phyloP scores from a whole-genome alignment of 2,329 filamentous ascomycete species.

The Colletotrichum lini region DNA sequence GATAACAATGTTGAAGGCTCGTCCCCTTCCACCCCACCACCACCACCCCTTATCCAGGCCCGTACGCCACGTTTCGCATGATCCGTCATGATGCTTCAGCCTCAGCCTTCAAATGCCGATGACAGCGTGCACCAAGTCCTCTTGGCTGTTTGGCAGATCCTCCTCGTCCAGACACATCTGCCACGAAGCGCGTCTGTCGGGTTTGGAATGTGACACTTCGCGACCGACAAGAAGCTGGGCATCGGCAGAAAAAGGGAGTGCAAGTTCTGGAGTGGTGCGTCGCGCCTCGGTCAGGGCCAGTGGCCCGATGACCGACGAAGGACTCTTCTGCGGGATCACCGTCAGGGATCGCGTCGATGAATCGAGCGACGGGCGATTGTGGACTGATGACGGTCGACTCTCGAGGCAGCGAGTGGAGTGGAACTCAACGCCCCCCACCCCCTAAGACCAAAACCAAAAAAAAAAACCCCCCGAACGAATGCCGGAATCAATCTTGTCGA shows the following conservation, averaged over 20 bases:
- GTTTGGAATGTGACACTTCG: neutral
- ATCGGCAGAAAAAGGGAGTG: neutral
- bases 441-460: neutral
- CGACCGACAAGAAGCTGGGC: neutral
- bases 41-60: neutral
- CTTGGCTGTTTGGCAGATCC: slow-evolving; percentile 23
- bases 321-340: slow-evolving; percentile 21
- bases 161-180: slow-evolving; percentile 23
- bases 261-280: slow-evolving; percentile 22
- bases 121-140: neutral
- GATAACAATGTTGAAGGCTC: too few relatives aligned
- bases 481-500: neutral
- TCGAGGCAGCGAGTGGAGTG: slow-evolving; percentile 8
- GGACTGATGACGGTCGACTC: slow-evolving; percentile 29
- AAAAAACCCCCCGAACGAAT: neutral
- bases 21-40: too few relatives aligned
- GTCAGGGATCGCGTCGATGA: slow-evolving; percentile 36
- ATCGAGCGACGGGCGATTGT: slow-evolving; percentile 14
- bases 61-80: slow-evolving; percentile 9
- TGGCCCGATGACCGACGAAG: neutral
- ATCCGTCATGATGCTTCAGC: slow-evolving; percentile 13
- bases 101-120: neutral
- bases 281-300: slow-evolving; percentile 14
- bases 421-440: too few relatives aligned
- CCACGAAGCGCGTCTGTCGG: slow-evolving; percentile 10